Base-by-base conservation (phyloP, 2,329 filamentous ascomycete genomes). In the Ceratocystis cubensis region DNA sequence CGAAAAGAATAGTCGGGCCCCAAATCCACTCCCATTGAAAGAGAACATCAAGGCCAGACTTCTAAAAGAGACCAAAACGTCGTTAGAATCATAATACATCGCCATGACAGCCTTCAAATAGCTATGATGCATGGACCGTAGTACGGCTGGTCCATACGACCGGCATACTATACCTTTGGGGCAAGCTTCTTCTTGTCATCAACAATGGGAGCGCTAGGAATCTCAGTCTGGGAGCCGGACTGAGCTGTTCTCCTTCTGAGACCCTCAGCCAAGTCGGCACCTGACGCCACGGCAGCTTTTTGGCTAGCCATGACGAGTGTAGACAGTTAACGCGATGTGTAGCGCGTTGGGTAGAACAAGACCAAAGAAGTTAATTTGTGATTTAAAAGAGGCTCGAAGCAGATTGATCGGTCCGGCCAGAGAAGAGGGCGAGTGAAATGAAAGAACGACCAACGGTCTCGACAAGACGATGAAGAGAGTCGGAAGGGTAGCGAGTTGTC, bases 1-100 rank as follows among this genome's bases (percentile, higher is more conserved):
- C 72, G 68, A 83, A 83, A 76, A 87, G 84, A 73, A 87, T 73
- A 72, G 87, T 73, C 65, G 85, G 82, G 69, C 82, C 81, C 73
- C 85, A 79, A 72, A 86, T 72, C 73, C 81, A 78, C 74, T 88
- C 81, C 82, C 84, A 83, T 76, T 86, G 78, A 71, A 81, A 79
- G 70, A 91, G 81, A 71, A 82, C 79, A 66, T 86, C 75, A 71
- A 89, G 76, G 70, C 88, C 74, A 28, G 83, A 83, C 71, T 83
- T 79, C 70, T 80, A 75, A 76, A 62, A 56, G 28, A 22, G 22
- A 22, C 46, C 20, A 28, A 59, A 41, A 8, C 8, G 8, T 28
- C 22, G 63, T 68, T 59, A 63, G 63, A 45, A 50, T 37, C 64
- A 61, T 17, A n/a, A 33, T 10, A 44, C 48, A 46, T 44, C 37